Base-by-base conservation (phyloP, 257 asterid species). In the Ligustrum vulgare region DNA sequence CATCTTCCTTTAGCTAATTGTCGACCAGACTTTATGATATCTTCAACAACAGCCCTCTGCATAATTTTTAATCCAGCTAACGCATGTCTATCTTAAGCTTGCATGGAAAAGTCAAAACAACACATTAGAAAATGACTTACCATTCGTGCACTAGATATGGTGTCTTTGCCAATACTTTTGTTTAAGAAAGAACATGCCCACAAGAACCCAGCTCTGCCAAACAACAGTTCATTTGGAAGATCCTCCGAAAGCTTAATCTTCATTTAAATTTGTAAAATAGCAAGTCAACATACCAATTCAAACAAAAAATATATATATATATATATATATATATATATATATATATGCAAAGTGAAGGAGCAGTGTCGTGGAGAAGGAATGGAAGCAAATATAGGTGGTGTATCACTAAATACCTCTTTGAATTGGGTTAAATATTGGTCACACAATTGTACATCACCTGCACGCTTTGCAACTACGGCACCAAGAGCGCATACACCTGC, bases 401-500 rank as follows among this genome's bases (percentile, higher is more conserved):
- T 4, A 34, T 12, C 69, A 74, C 5, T 4, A 67, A 76, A 70
- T 60, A 91, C 97, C 91, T 91, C 83, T 56, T 82, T 80, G 81
- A 92, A 86, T 77, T 79, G 83, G 9, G 85, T 80, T 33, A 89
- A 35, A 69, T 83, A 93, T 33, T 77, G 86, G 34, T 75, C 83
- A 75, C 87, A 90, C 69, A 87, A 78, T 51, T 70, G 86, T 22
- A 88, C 82, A 71, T 91, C 88, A 20, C 87, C 92, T 35, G 12
- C 75, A 78, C 76, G 91, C 82, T 82, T 85, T 51, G 96, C 89
- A 62, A 86, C 93, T 54, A 90, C 96, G 0, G 97, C 95, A 77
- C 96, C 97, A 71, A 93, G 93, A 66, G 97, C 92, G 71, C 54
- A 91, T 20, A 87, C 91, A 60, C 98, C 96, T 60, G 93, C 92